A percentile compares a stretch with the other conserved stretches of the same genome.
These are phyloP conservation scores for Phytophthora brassicae DNA, from an alignment of 352 stramenopile genomes.

Conservation along the genomic window DNA sequence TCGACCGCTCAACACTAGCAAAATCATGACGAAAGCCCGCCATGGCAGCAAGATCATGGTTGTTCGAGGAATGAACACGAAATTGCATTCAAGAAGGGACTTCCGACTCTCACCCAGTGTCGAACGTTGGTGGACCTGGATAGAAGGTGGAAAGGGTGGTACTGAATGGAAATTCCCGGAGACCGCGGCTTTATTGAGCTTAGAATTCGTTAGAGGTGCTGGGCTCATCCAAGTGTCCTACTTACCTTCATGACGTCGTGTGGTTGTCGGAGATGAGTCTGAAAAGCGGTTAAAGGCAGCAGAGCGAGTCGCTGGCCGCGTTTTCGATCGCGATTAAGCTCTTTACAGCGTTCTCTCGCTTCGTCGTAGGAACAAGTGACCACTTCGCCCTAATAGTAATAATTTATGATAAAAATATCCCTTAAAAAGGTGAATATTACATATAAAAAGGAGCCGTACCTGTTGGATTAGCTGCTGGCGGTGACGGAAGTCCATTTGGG, in stretches of 20 bases:
- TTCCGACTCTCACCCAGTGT: conserved; percentile 27
- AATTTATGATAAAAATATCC: too few relatives aligned
- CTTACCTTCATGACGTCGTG: conserved; percentile 16
- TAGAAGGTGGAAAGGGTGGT: conserved; percentile 20
- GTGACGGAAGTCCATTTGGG: conserved; percentile 56
- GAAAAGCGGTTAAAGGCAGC: conserved; percentile 48
- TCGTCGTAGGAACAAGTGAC: conserved; percentile 57
- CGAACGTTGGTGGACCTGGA: conserved; percentile 20
- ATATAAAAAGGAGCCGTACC: conserved; percentile 29
- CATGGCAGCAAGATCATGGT: conserved; percentile 21
- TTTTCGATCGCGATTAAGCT: conserved; percentile 50
- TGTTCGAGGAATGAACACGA: conserved; percentile 25
- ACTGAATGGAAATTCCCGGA: conserved; percentile 17
- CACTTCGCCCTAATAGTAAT: too few relatives aligned
- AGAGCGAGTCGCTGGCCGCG: conserved; percentile 52
- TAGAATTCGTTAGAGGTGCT: conserved; percentile 1
- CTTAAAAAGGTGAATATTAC: background rate
- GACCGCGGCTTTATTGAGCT: background rate
- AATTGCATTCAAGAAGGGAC: background rate
- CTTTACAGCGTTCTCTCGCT: conserved; percentile 41
- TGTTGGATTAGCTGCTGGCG: conserved; percentile 54
- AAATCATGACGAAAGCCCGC: conserved; percentile 8
- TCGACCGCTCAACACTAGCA: conserved; percentile 1
- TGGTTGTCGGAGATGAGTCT: conserved; percentile 30
- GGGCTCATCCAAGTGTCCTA: conserved; percentile 18